Evolutionary conservation across 805 yeast species (phyloP).

Genomic region (Ogataea salicorniae): DNA sequence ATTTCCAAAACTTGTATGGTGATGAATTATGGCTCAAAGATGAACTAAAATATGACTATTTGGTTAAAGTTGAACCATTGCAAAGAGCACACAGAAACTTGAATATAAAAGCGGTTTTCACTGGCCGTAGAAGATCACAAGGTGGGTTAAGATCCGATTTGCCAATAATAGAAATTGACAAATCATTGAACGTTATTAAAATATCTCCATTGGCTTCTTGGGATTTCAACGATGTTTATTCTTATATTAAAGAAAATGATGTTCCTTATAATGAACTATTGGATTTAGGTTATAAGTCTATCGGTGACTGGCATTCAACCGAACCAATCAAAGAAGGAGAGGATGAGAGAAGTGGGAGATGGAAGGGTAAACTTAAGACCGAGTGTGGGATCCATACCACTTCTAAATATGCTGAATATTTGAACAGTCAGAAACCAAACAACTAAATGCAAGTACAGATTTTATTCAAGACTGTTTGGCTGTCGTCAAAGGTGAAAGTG

Average conservation of each 20-base stretch:
- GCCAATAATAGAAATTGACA: constrained; percentile 74
- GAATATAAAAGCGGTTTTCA: constrained; percentile 76
- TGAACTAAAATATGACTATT: constrained; percentile 74
- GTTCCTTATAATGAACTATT: constrained; percentile 86
- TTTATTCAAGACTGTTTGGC: background rate
- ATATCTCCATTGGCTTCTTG: constrained; percentile 86
- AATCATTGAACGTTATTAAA: constrained; percentile 64
- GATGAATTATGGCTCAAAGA: constrained; percentile 77
- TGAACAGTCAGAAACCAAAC: constrained; percentile 23
- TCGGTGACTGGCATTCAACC: constrained; percentile 96
- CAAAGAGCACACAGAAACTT: constrained; percentile 75
- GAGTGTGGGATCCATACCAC: constrained; percentile 95
- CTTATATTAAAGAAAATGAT: constrained; percentile 59
- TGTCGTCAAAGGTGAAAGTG: too few species aligned
- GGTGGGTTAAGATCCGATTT: constrained; percentile 76
- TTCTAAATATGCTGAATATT: constrained; percentile 61
- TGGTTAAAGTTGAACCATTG: constrained; percentile 91
- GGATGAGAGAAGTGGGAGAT: constrained; percentile 94
- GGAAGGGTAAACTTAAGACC: constrained; percentile 90
- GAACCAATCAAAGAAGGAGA: constrained; percentile 85
- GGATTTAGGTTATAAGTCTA: constrained; percentile 82
- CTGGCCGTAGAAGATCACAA: constrained; percentile 87
- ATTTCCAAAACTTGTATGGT: constrained; percentile 67
- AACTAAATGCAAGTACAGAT: constrained; percentile 3
- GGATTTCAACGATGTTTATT: constrained; percentile 68